Evolutionary conservation across 225 moss, liverwort and hornwort species (phyloP), one percentile per base, ranked within the genome.

Genomic region (Bryum argenteum): DNA sequence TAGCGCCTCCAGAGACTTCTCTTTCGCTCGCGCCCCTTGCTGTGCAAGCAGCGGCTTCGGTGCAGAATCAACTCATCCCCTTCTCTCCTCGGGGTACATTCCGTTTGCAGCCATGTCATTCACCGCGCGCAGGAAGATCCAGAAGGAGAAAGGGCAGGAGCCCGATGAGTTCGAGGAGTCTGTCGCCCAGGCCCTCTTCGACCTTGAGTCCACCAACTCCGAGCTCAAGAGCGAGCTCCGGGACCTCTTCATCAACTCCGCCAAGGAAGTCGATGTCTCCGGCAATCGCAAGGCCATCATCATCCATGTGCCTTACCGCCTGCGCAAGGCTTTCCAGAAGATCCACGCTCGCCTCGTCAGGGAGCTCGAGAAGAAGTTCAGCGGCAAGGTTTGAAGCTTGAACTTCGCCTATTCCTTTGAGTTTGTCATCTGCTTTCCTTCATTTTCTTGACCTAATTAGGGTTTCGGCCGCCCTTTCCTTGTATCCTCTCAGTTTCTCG

Each of bases 341-440:
- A 94, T 97, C 65, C 97, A 97, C 50, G 87, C 88, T 1, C 82
- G 97, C 54, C 97, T 97, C 17, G 97, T 97, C 6, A 77, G 97
- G 53, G 97, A 97, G 85, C 82, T 97, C 15, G 97, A 97, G 88
- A 97, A 97, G 87, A 97, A 97, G 94, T 97, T 97, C 45, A 94
- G 94, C 39, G 97, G 94, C 80, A 97, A 97, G 95, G 95, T 92
- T 65, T 1, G 67, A 56, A 11, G 19, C 11, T 19, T 62, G 9
- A 16, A 7, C 58, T 63, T 45, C 5, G 3, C n/a, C n/a, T n/a
- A n/a, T n/a, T n/a, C n/a, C n/a, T n/a, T 5, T 26, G 11, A 2
- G 9, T 28, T 59, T 38, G 5, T 1, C 4, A 0, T 18, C 1
- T 28, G 19, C 3, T 8, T 61, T 2, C 45, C 19, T 52, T 17